Evolutionary conservation across 495 filamentous ascomycete species (phyloP), one percentile per base, ranked within the genome.

Genomic region (Darksidea phi): DNA sequence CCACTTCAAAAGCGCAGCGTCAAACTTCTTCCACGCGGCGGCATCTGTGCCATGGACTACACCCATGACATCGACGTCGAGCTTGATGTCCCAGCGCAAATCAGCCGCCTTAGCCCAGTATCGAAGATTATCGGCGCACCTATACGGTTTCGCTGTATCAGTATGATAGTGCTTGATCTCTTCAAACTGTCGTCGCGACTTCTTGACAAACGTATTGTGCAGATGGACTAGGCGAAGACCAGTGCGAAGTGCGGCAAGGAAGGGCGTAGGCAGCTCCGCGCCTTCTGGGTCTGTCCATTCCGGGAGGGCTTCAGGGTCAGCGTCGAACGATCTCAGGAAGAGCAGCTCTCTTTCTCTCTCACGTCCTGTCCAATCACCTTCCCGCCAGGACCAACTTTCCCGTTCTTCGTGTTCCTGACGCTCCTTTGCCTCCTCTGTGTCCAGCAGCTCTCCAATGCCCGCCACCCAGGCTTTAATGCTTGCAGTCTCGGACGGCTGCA

Each of bases 51-150:
- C 81, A 61, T 91, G 84, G 6, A 95, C 91, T 12, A 97, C 86
- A 11, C 85, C 89, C 77, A 91, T 86, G 23, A 91, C 90, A 69
- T 96, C 89, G 54, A 95, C 80, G 67, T 89, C 85, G 54, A 97
- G 78, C 59, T 89, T 83, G 18, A 90, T 82, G 75, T 97, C 95
- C 89, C 92, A 98, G 23, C 94, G 83, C 50, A 97, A 80, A 75
- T 97, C 90, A 6, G 91, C 90, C 18, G 95, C 95, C 75, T 98
- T 98, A 71, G 89, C 80, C 93, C 94, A 98, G 78, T 85, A 98
- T 11, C 90, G 82, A 36, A 98, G 80, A 69, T 98, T 98, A 52
- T 98, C 95, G 0, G 92, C 90, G 54, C 85, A 84, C 53, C 94
- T 88, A 70, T 98, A 98, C 0, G 95, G 95, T 74, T 97, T 97